Base-by-base conservation (phyloP, 2,329 filamentous ascomycete species). In the Ascochyta pisi region DNA sequence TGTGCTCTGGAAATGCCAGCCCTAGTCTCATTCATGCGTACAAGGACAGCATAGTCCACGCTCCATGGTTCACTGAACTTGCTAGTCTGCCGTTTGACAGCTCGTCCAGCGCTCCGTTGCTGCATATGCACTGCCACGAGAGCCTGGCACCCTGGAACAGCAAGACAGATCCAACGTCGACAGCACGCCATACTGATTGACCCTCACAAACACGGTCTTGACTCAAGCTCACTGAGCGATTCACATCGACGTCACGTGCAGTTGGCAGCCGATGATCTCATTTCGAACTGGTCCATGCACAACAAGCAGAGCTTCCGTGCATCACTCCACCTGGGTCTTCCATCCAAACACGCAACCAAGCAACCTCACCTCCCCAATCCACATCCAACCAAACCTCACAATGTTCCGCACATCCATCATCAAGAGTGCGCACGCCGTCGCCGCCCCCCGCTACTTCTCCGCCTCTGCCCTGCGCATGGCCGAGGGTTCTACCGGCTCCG, bases 401-500 rank as follows among this genome's bases (percentile, higher is more conserved):
- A 77, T 77, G 74, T 57, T 76, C 61, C 71, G 75, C 48, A 71
- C 73, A 61, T 69, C 70, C 55, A 62, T 79, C 69, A 67, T 74
- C 71, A 76, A 76, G 68, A 70, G 69, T 59, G 68, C 73, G 55
- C 77, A 75, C 62, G 68, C 71, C 50, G 62, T 74, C 57, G 70
- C 73, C 56, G 65, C 74, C 39, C 63, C 66, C 51, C 71, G 74
- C 72, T 68, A 74, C 63, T 79, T 83, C 74, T 77, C 77, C 52
- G 69, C 74, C 55, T 73, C 76, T 37, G 67, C 77, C 47, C 73
- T 76, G 44, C 70, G 72, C 55, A 78, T 80, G 77, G 68, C 76
- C 45, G 78, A 77, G 55, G 80, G 79, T 33, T 77, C 80, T 53
- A 76, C 79, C 54, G 79, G 79, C 47, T 75, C 76, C 27, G 79